Base-by-base conservation (phyloP, 2,329 filamentous ascomycete genomes). In the Neofusicoccum parvum region DNA sequence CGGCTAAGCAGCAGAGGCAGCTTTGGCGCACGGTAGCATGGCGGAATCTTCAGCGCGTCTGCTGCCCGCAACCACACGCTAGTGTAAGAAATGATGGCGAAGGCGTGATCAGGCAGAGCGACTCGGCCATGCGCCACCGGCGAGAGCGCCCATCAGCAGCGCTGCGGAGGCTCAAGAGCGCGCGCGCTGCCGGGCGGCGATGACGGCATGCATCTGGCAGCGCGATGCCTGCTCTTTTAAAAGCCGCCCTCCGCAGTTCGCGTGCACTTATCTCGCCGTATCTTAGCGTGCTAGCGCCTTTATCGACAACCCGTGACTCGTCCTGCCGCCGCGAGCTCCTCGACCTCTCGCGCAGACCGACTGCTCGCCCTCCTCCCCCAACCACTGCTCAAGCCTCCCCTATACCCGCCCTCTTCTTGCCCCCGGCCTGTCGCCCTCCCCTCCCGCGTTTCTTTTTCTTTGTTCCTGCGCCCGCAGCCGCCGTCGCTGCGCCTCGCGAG, bases 81-180 rank as follows among this genome's bases (percentile, higher is more conserved):
- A 48, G 43, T 60, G 56, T 60, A 37, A 60, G 41, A 60, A 60
- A 48, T 60, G 56, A 60, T 60, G 56, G 49, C 49, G 49, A 64
- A 53, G 62, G 49, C 62, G 50, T 64, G 62, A 64, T 54, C 62
- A 64, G n/a, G 56, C 14, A 20, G n/a, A 32, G 43, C 56, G 9
- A 37, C 43, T 64, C 62, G 62, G 48, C 39, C 62, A 64, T 45
- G 62, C 62, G 62, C 62, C 62, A 56, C 49, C 49, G 36, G 62
- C 62, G 27, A 43, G 48, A 15, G 32, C 23, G 23, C 27, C 20
- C 17, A 15, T 20, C 36, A 36, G 37, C 37, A 54, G 32, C 41
- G 56, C 34, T 23, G 32, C n/a, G 43, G 56, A 60, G 56, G 56
- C 56, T 60, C 41, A 48, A 20, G 54, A 20, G 53, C 20, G 54